Conservation (phyloP, 306 rosid genomes). For the Notholithocarpus densiflorus region DNA sequence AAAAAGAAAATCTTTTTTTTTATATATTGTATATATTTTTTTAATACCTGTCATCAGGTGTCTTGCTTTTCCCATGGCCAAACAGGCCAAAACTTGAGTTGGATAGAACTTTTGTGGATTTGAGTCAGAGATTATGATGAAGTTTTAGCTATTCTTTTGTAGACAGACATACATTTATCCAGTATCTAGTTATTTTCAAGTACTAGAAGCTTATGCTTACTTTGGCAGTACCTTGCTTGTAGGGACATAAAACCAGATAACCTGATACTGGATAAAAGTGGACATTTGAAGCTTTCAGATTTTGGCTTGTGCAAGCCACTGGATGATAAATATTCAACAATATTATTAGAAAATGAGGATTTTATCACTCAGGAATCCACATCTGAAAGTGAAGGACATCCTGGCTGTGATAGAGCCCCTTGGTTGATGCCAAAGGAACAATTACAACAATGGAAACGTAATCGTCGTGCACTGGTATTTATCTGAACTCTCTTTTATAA, state of each 20-base stretch:
- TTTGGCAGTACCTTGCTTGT: conserved; percentile 47
- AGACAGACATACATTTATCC: background rate
- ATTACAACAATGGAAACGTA: conserved; percentile 94
- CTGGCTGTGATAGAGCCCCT: conserved; percentile 52
- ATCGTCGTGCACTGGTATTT: conserved; percentile 88
- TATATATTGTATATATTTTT: no score
- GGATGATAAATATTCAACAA: conserved; percentile 85
- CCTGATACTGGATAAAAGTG: conserved; percentile 88
- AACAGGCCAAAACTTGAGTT: background rate
- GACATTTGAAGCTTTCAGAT: conserved; percentile 99
- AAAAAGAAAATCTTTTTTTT: background rate
- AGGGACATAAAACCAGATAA: conserved; percentile 99
- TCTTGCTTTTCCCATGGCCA: background rate
- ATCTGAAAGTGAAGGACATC: conserved; percentile 62
- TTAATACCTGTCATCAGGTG: background rate
- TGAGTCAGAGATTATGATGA: background rate
- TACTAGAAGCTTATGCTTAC: conserved; percentile 13
- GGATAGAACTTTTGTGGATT: background rate
- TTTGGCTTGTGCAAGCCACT: conserved; percentile 98
- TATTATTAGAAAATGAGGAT: conserved; percentile 85
- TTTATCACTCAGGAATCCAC: conserved; percentile 53
- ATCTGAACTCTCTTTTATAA: background rate
- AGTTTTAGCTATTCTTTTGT: background rate
- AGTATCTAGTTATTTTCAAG: background rate
- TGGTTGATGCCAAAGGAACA: conserved; percentile 98